A percentile compares a stretch with the other conserved stretches of the same genome.
These are phyloP conservation scores for Speleostelium caveatum DNA, from an alignment of 78 protist species.

Conservation along the genomic window DNA sequence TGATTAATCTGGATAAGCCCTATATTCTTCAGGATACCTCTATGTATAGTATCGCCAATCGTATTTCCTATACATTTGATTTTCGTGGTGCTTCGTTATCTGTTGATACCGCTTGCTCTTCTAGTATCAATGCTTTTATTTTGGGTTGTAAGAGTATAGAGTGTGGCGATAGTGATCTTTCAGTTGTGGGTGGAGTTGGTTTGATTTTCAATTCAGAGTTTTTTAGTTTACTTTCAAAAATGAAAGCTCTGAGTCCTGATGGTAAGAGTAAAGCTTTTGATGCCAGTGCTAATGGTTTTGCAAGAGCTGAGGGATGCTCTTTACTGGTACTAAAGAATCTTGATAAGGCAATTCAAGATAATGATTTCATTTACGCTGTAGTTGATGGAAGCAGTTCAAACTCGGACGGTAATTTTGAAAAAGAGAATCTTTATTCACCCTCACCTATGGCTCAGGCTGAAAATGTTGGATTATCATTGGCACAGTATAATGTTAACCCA, in stretches of 20 bases:
- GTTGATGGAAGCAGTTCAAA: slow-evolving; percentile 62
- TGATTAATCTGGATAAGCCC: neutral
- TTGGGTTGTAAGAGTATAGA: slow-evolving; percentile 72
- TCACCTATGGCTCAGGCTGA: neutral
- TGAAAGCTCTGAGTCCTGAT: slow-evolving; percentile 38
- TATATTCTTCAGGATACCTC: neutral
- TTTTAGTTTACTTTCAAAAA: neutral
- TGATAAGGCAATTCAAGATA: slow-evolving; percentile 6
- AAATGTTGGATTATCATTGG: slow-evolving; percentile 56
- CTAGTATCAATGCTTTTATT: slow-evolving; percentile 80
- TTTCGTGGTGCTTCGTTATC: slow-evolving; percentile 81
- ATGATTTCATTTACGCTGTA: slow-evolving; percentile 56
- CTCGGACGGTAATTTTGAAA: slow-evolving; percentile 86
- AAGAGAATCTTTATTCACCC: neutral
- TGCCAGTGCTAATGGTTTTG: slow-evolving; percentile 89
- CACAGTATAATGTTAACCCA: neutral
- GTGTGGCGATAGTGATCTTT: slow-evolving; percentile 65
- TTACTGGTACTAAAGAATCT: slow-evolving; percentile 54
- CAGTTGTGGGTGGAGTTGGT: slow-evolving; percentile 87
- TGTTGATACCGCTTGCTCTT: slow-evolving; percentile 93
- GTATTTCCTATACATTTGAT: slow-evolving; percentile 17
- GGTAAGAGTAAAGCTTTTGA: slow-evolving; percentile 87
- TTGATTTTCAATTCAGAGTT: slow-evolving; percentile 31
- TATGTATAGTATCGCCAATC: neutral
- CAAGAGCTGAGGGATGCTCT: slow-evolving; percentile 87